phyloP scores from a whole-genome alignment of 2,329 filamentous ascomycete species.

The Calonectria hongkongensis region DNA sequence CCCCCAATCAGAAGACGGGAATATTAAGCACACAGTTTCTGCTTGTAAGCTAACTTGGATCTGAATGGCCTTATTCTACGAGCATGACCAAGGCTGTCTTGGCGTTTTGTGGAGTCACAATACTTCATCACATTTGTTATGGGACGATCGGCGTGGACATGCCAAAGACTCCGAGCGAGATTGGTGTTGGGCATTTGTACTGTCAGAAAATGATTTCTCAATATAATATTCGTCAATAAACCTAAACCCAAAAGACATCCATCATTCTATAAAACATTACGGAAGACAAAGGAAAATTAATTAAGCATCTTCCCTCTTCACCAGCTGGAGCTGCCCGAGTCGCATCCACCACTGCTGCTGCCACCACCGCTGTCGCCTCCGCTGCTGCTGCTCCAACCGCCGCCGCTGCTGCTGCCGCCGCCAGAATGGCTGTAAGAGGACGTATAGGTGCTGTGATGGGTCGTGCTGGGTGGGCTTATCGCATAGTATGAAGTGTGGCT shows the following conservation, averaged over 20 bases:
- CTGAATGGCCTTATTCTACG: too few relatives aligned
- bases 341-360: not conserved
- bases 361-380: not conserved
- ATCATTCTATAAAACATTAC: not conserved
- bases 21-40: not conserved
- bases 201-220: not conserved
- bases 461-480: constrained; percentile 1
- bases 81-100: not conserved
- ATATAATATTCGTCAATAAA: not conserved
- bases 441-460: not conserved
- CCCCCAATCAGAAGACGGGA: too few relatives aligned
- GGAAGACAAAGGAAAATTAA: not conserved
- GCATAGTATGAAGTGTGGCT: constrained; percentile 17
- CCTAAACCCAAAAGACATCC: not conserved
- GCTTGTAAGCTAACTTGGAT: not conserved
- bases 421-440: constrained; percentile 14
- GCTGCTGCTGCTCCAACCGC: not conserved
- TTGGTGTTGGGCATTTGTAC: not conserved
- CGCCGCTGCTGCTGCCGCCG: not conserved
- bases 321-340: not conserved
- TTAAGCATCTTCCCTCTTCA: not conserved
- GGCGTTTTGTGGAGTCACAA: not conserved
- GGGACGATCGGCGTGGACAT: not conserved
- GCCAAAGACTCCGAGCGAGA: not conserved
- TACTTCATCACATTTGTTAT: not conserved